Evolutionary conservation across 352 stramenopile genomes (phyloP).

Genomic region (Pythium scleroteichum): DNA sequence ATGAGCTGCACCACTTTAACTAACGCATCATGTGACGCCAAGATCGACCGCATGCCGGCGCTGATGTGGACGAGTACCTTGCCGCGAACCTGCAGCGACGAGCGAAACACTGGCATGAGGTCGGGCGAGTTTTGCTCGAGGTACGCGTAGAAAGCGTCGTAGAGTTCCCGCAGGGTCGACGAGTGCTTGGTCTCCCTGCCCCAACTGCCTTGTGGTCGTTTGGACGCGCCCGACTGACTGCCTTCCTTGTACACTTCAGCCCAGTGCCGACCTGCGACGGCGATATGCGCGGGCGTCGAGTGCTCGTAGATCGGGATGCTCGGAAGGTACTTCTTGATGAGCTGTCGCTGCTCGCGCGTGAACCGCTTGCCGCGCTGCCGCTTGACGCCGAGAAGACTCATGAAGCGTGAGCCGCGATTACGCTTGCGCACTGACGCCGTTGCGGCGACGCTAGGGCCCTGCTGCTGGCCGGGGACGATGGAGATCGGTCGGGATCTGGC

Average conservation of each 20-base stretch:
- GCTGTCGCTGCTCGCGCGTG: constrained; percentile 28
- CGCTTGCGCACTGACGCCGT: background rate
- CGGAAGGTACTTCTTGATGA: constrained; percentile 37
- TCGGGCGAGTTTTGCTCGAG: constrained; percentile 41
- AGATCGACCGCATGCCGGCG: constrained; percentile 44
- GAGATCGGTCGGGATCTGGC: background rate
- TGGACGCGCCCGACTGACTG: constrained; percentile 10
- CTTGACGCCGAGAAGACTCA: background rate
- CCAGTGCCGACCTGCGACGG: constrained; percentile 36
- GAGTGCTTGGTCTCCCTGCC: constrained; percentile 25
- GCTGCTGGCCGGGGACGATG: background rate
- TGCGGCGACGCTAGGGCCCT: background rate
- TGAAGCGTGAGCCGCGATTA: background rate
- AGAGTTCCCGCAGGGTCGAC: constrained; percentile 34
- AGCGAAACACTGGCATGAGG: constrained; percentile 45
- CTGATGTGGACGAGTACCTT: constrained; percentile 90
- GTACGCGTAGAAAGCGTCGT: constrained; percentile 50
- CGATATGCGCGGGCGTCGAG: constrained; percentile 34
- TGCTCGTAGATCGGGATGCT: constrained; percentile 38
- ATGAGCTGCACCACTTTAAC: constrained; percentile 64
- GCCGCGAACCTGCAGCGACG: constrained; percentile 67
- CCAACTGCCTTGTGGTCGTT: constrained; percentile 17
- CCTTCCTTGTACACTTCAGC: constrained; percentile 37
- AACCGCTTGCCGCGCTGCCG: constrained; percentile 19
- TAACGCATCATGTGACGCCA: constrained; percentile 48